Conservation (phyloP, 768 basidiomycete species). For the Lepiota brunneoincarnata region DNA sequence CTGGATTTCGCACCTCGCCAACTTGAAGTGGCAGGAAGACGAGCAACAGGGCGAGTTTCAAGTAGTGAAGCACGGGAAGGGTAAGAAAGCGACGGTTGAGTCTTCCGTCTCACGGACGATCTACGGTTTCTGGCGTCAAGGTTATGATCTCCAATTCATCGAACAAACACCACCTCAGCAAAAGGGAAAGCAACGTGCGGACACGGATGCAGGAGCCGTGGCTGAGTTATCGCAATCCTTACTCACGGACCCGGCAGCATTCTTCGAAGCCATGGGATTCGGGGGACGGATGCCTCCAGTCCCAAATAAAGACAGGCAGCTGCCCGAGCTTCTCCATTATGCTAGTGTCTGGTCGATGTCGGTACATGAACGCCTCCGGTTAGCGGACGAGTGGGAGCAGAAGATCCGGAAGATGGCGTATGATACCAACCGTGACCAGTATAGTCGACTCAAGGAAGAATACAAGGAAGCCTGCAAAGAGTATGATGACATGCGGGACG, state of each 20-base stretch:
- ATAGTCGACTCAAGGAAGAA: conserved; percentile 31
- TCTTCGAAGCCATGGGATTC: neutral
- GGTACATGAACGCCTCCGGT: conserved; percentile 37
- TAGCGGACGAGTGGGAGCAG: conserved; percentile 47
- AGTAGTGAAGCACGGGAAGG: neutral
- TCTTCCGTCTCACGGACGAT: conserved; percentile 6
- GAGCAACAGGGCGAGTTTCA: neutral
- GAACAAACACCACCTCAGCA: conserved; percentile 6
- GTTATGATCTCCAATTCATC: conserved; percentile 48
- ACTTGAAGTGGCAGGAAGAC: neutral
- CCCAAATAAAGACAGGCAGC: conserved; percentile 32
- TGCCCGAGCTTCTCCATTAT: conserved; percentile 33
- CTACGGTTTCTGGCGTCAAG: conserved; percentile 52
- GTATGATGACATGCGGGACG: conserved; percentile 47
- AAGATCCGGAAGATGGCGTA: conserved; percentile 31
- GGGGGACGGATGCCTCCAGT: conserved; percentile 30
- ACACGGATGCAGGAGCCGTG: neutral
- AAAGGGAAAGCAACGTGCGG: neutral
- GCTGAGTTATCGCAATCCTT: neutral
- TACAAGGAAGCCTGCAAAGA: conserved; percentile 31
- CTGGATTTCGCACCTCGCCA: conserved; percentile 37
- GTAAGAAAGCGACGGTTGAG: conserved; percentile 11
- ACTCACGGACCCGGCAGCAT: neutral
- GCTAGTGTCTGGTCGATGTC: conserved; percentile 56
- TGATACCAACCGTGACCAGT: conserved; percentile 32